A percentile compares a stretch with the other conserved stretches of the same genome.
Evolutionary conservation across 2,329 filamentous ascomycete genomes (phyloP).

Genomic region (Diaporthe sp.): DNA sequence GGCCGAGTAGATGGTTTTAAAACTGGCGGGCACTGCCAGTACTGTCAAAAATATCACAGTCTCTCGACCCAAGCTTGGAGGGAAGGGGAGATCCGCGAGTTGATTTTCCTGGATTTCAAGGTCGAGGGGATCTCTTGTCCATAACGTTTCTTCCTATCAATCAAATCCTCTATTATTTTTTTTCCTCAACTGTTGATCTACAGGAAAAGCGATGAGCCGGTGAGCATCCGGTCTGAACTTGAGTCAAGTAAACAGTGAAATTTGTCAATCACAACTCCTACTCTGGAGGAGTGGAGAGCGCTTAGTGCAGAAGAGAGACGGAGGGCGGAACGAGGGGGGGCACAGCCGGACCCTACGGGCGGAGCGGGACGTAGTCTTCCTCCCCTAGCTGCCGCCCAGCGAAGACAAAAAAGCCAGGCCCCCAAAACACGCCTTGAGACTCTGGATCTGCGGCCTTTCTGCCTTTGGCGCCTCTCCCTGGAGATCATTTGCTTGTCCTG

Average conservation of each 20-base stretch:
- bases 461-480: constrained; percentile 23
- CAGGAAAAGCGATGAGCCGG: not conserved
- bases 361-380: not conserved
- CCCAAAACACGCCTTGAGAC: constrained; percentile 33
- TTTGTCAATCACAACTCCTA: not conserved
- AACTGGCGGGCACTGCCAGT: constrained; percentile 11
- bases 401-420: not conserved
- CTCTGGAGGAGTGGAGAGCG: not conserved
- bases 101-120: constrained; percentile 26
- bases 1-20: constrained; percentile 7
- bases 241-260: not conserved
- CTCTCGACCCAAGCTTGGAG: constrained; percentile 13
- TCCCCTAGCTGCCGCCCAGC: not conserved
- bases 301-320: not conserved
- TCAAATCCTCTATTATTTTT: constrained; percentile 20
- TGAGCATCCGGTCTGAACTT: not conserved
- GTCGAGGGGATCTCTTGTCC: constrained; percentile 31
- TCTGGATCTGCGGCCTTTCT: constrained; percentile 25
- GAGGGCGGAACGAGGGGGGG: not conserved
- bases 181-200: not conserved
- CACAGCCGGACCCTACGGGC: not conserved
- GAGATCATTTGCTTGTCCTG: constrained; percentile 30
- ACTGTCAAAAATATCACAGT: constrained; percentile 18
- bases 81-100: not conserved
- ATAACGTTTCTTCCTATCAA: constrained; percentile 34